Base-by-base conservation (phyloP, 2,329 filamentous ascomycete genomes). In the Polytolypa hystricis region DNA sequence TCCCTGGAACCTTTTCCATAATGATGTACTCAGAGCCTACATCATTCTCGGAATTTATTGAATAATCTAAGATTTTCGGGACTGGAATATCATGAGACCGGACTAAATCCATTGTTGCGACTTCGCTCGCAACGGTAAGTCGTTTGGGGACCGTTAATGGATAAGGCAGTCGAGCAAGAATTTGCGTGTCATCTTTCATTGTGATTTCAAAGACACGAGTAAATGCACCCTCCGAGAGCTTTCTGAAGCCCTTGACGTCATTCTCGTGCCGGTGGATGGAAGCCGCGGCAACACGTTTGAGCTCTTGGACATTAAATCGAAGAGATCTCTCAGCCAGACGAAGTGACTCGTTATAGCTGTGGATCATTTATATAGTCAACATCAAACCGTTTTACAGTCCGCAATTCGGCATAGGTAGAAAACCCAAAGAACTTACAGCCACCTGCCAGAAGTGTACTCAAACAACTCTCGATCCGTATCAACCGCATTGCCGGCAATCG, bases 171-270 rank as follows among this genome's bases (percentile, higher is more conserved):
- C 55, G 47, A 4, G 51, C 54, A 29, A 61, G 30, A 19, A 60
- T 37, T 19, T 41, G 44, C 2, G 37, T 39, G 2, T 50, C 51
- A 43, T 58, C 47, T 12, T 40, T 42, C 43, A 60, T 51, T 2
- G 35, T 42, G 5, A 51, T 42, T 17, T 54, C 43, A 29, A 61
- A 57, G 0, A 56, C 34, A 2, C 56, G 51, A 39, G 61, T 60
- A 37, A 55, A 59, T 2, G 52, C 55, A 25, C 58, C 58, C 38
- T 63, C 57, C 2, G 50, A 49, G 9, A 61, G 12, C 36, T 61
- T 61, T 5, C 11, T 32, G 30, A 60, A 44, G n/a, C 37, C 10
- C 2, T 23, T 23, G 7, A 53, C 34, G 32, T 52, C 43, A 5
- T 40, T 30, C 11, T 16, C 30, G 7, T 28, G 10, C 17, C 31